These are phyloP conservation scores for Isatis tinctoria DNA, from an alignment of 345 rosid genomes.

Conservation along the genomic window DNA sequence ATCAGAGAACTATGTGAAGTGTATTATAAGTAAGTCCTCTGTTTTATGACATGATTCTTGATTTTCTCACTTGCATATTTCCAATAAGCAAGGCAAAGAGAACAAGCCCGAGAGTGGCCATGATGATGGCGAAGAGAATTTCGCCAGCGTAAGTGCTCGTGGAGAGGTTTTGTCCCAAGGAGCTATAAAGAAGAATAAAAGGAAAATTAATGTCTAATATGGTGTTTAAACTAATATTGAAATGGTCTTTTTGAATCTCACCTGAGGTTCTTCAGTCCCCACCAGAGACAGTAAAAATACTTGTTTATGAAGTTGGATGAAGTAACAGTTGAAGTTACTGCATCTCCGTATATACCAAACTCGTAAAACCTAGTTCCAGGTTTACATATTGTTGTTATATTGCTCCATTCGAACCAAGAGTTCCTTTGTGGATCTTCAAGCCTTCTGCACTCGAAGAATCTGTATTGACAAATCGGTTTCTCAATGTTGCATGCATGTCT, in stretches of 20 bases:
- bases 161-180: constrained; percentile 71
- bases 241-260: constrained; percentile 13
- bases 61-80: constrained; percentile 73
- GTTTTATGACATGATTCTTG: neutral
- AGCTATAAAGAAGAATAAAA: constrained; percentile 37
- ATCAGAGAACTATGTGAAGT: neutral
- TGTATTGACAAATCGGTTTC: constrained; percentile 43
- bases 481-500: constrained; percentile 53
- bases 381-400: constrained; percentile 47
- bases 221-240: neutral
- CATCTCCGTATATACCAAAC: constrained; percentile 81
- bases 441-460: constrained; percentile 64
- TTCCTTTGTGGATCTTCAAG: constrained; percentile 36
- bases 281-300: constrained; percentile 94
- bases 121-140: constrained; percentile 62
- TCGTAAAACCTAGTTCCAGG: constrained; percentile 44
- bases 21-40: neutral
- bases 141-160: constrained; percentile 88
- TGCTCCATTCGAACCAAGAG: constrained; percentile 66
- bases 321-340: constrained; percentile 51
- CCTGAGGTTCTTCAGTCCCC: constrained; percentile 92
- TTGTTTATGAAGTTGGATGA: constrained; percentile 62
- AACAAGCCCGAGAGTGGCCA: constrained; percentile 81
- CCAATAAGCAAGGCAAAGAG: constrained; percentile 92
- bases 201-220: neutral